Percentiles rank a stretch among this genome's conserved stretches.
These are phyloP conservation scores for Rhodotorula sp. DNA, from an alignment of 1,284 basidiomycete species.

Conservation along the genomic window DNA sequence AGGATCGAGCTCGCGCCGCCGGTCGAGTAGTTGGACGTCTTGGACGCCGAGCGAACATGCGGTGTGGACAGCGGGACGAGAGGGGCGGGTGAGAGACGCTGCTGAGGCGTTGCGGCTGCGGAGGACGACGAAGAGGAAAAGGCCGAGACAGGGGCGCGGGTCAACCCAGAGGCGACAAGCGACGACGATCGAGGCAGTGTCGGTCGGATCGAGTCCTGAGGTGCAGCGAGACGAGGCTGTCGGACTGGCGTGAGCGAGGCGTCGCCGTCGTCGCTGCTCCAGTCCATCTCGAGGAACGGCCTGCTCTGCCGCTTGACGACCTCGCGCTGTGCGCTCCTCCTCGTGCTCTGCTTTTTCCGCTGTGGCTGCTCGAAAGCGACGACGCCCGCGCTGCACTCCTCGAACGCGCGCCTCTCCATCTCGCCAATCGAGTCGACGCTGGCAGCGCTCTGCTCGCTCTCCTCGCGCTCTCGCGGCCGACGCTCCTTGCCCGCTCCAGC, in stretches of 20 bases:
- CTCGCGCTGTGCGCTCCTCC: too few species aligned
- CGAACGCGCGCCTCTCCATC: background rate
- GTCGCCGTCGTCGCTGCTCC: conserved; percentile 10
- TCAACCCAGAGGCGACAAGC: too few species aligned
- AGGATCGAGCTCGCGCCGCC: background rate
- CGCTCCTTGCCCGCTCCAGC: background rate
- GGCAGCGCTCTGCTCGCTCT: background rate
- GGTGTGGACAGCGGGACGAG: background rate
- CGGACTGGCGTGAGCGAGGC: background rate
- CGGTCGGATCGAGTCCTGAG: background rate
- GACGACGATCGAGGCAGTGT: background rate
- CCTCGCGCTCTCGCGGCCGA: background rate
- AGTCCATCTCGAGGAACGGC: conserved; percentile 12
- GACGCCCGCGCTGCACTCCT: background rate
- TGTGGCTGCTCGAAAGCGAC: background rate
- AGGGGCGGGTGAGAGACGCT: background rate
- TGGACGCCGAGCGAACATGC: background rate
- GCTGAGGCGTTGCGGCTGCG: too few species aligned
- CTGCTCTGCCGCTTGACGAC: background rate
- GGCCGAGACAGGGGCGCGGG: too few species aligned
- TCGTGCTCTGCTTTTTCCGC: background rate
- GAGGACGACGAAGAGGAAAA: too few species aligned
- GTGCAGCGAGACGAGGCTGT: background rate
- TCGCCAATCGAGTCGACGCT: background rate
- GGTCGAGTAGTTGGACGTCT: background rate